These are phyloP conservation scores for Cladosporium sp. DNA, from an alignment of 2,329 filamentous ascomycete species.

Conservation along the genomic window DNA sequence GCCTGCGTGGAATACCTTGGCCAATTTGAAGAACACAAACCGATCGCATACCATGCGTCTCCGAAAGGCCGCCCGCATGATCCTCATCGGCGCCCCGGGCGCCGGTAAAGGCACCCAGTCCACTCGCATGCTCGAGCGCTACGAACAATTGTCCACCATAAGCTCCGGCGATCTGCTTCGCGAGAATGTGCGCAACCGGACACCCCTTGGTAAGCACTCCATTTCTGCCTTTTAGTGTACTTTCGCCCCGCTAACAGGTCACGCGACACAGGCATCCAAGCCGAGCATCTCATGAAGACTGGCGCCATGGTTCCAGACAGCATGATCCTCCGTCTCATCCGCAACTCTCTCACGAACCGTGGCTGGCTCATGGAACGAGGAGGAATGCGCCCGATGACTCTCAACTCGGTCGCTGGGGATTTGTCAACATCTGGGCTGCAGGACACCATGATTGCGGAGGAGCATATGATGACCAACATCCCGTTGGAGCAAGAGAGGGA, in stretches of 20 bases:
- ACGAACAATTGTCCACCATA: conserved; percentile 82
- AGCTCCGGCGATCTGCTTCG: conserved; percentile 90
- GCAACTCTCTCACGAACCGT: conserved; percentile 75
- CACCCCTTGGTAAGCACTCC: conserved; percentile 64
- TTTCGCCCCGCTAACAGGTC: neutral
- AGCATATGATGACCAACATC: conserved; percentile 36
- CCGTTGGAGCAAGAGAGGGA: conserved; percentile 27
- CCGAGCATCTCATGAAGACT: conserved; percentile 78
- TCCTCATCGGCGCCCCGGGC: conserved; percentile 91
- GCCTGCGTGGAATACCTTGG: neutral
- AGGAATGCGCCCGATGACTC: conserved; percentile 40
- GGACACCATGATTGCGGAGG: conserved; percentile 21
- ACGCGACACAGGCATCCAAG: conserved; percentile 66
- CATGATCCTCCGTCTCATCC: conserved; percentile 87
- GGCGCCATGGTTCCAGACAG: conserved; percentile 87
- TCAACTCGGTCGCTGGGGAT: conserved; percentile 33
- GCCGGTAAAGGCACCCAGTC: conserved; percentile 94
- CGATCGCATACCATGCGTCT: conserved; percentile 44
- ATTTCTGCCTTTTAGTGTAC: neutral
- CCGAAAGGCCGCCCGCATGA: conserved; percentile 71
- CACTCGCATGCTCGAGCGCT: conserved; percentile 76
- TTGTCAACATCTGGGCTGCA: conserved; percentile 3
- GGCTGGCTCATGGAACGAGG: conserved; percentile 62
- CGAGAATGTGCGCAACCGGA: conserved; percentile 84
- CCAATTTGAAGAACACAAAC: neutral